phyloP scores from a whole-genome alignment of 441 rosid species.

The Brassica balearica region DNA sequence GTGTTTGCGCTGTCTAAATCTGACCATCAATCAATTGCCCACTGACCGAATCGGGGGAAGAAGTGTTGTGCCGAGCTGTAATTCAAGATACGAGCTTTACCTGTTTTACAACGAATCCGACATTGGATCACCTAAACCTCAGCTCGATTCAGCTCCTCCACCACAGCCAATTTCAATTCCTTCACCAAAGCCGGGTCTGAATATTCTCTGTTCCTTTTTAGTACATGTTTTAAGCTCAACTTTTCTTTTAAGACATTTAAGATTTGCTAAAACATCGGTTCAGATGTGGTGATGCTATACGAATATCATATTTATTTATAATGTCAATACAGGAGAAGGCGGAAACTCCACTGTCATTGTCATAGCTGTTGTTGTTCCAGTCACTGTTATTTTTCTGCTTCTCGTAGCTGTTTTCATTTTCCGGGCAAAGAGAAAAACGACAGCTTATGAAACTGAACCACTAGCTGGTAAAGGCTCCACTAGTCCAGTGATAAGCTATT shows the following conservation, averaged over 20 bases:
- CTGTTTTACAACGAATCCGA: conserved; percentile 7
- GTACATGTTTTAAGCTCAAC: not conserved
- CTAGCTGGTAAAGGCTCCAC: not conserved
- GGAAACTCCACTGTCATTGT: not conserved
- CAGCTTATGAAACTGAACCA: not conserved
- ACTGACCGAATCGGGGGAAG: not conserved
- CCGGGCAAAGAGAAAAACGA: not conserved
- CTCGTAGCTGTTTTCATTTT: not conserved
- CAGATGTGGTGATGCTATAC: not conserved
- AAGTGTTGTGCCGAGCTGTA: not conserved
- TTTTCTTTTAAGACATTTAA: not conserved
- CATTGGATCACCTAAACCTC: not conserved
- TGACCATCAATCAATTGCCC: not conserved
- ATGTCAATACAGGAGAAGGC: not conserved
- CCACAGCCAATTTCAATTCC: not conserved
- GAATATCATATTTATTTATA: not conserved
- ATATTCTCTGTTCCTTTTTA: not conserved
- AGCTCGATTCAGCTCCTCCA: not conserved
- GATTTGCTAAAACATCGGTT: not conserved
- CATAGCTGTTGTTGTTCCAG: conserved; percentile 6
- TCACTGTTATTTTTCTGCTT: not conserved
- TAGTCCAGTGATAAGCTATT: not conserved
- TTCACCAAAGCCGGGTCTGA: not conserved
- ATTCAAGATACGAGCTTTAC: conserved; percentile 1
- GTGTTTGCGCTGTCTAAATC: not conserved